phyloP scores from a whole-genome alignment of 345 rosid species.

The Gossypium raimondii region DNA sequence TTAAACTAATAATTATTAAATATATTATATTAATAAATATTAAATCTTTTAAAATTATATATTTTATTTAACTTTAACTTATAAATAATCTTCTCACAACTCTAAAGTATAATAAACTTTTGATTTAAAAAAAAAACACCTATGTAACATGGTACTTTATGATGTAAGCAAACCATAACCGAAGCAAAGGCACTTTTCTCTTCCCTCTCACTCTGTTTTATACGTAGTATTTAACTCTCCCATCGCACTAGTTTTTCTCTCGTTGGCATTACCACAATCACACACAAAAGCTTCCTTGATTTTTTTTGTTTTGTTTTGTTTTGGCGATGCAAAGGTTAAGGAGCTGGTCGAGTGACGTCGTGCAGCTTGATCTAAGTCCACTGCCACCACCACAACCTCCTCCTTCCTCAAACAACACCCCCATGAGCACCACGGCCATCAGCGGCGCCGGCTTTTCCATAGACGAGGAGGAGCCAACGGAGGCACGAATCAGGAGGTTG shows the following conservation, averaged over 20 bases:
- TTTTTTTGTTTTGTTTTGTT: slow-evolving; percentile 12
- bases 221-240: slow-evolving; percentile 12
- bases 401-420: slow-evolving; percentile 20
- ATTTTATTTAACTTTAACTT: too few relatives aligned
- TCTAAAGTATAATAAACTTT: too few relatives aligned
- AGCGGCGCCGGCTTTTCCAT: slow-evolving; percentile 43
- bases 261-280: slow-evolving; percentile 29
- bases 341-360: slow-evolving; percentile 42
- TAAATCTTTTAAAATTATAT: too few relatives aligned
- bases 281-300: neutral
- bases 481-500: slow-evolving; percentile 70
- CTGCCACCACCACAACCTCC: neutral
- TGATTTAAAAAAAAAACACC: neutral
- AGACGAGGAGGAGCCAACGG: slow-evolving; percentile 72
- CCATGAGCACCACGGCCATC: slow-evolving; percentile 31
- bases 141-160: slow-evolving; percentile 33
- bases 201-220: slow-evolving; percentile 10
- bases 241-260: slow-evolving; percentile 27
- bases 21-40: too few relatives aligned
- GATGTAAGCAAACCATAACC: slow-evolving; percentile 41
- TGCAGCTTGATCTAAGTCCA: slow-evolving; percentile 45
- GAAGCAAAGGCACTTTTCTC: neutral
- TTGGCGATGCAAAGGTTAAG: slow-evolving; percentile 70
- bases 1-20: too few relatives aligned
- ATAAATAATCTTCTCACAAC: too few relatives aligned